Percentiles rank a stretch among this genome's conserved stretches.
Evolutionary conservation across 768 basidiomycete genomes (phyloP).

Genomic region (Tylopilus felleus): DNA sequence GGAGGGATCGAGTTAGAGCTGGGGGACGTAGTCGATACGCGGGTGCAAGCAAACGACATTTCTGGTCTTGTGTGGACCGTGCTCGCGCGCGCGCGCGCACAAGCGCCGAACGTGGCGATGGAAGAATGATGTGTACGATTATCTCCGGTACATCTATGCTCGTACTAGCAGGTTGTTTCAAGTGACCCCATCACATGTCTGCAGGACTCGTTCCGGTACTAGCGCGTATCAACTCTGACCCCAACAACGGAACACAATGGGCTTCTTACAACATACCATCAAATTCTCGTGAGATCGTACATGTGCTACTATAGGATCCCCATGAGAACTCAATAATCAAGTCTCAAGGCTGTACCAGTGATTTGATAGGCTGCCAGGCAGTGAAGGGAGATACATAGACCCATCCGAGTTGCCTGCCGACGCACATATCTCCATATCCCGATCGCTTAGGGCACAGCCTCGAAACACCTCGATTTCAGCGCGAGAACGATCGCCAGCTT

Average conservation of each 20-base stretch:
- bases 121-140: background rate
- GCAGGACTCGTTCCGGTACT: background rate
- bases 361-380: background rate
- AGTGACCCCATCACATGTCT: background rate
- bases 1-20: slow-evolving; percentile 52
- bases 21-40: slow-evolving; percentile 57
- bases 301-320: too few relatives aligned
- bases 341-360: too few relatives aligned
- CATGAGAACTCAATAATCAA: background rate
- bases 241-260: too few relatives aligned
- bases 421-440: background rate
- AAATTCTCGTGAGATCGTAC: background rate
- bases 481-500: too few relatives aligned
- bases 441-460: background rate
- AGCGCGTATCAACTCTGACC: background rate
- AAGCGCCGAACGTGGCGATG: background rate
- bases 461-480: too few relatives aligned
- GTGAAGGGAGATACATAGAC: background rate
- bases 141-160: background rate
- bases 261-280: background rate
- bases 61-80: slow-evolving; percentile 62
- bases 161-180: background rate
- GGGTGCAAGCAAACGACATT: slow-evolving; percentile 62
- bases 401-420: background rate
- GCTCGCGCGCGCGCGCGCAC: slow-evolving; percentile 42